Conservation (phyloP, 345 rosid species). For the Litchi chinensis region DNA sequence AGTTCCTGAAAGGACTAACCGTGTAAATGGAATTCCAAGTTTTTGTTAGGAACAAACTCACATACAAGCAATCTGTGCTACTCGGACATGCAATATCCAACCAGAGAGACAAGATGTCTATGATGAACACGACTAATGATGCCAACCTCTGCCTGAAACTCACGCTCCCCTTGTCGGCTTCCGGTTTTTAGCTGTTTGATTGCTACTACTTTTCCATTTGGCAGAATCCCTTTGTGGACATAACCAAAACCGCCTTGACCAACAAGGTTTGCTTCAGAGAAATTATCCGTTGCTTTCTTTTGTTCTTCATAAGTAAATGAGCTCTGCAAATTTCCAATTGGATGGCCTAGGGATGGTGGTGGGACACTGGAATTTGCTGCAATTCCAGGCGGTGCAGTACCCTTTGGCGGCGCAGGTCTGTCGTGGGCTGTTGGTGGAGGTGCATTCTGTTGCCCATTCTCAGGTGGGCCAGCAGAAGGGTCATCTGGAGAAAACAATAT, state of each 20-base stretch:
- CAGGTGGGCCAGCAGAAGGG: slow-evolving; percentile 16
- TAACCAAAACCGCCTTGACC: slow-evolving; percentile 87
- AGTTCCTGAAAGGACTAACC: slow-evolving; percentile 43
- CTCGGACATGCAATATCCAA: slow-evolving; percentile 66
- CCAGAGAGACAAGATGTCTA: slow-evolving; percentile 66
- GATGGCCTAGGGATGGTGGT: slow-evolving; percentile 20
- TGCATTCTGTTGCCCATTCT: slow-evolving; percentile 41
- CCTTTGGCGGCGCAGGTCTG: slow-evolving; percentile 30
- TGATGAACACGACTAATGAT: slow-evolving; percentile 68
- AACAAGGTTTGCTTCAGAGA: slow-evolving; percentile 51
- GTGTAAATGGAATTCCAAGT: slow-evolving; percentile 64
- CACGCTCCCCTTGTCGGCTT: slow-evolving; percentile 68
- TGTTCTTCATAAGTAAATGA: slow-evolving; percentile 54
- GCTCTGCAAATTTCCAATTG: slow-evolving; percentile 48
- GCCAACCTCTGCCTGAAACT: slow-evolving; percentile 69
- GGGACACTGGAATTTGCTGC: slow-evolving; percentile 5
- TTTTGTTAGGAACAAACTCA: slow-evolving; percentile 72
- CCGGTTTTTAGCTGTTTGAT: slow-evolving; percentile 71
- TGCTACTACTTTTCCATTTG: slow-evolving; percentile 60
- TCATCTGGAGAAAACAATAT: slow-evolving; percentile 33
- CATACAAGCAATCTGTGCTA: slow-evolving; percentile 70
- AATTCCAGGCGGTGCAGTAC: slow-evolving; percentile 34
- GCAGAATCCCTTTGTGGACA: slow-evolving; percentile 67
- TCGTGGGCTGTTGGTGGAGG: slow-evolving; percentile 25
- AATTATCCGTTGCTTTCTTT: slow-evolving; percentile 52